A percentile compares a stretch with the other conserved stretches of the same genome.
phyloP scores from a whole-genome alignment of 2,329 filamentous ascomycete genomes.

The Pseudocercospora musae region DNA sequence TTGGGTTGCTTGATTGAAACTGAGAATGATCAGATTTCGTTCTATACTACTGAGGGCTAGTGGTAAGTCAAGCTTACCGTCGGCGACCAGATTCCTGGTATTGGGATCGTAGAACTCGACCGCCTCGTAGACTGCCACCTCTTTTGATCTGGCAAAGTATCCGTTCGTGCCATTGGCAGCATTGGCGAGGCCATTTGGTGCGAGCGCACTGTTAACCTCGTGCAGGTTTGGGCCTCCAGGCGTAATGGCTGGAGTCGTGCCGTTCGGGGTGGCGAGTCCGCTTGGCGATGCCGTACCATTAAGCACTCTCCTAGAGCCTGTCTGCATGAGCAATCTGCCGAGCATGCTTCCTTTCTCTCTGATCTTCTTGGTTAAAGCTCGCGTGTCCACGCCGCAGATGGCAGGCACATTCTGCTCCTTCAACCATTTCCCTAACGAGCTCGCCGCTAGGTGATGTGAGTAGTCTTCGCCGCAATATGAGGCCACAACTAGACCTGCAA shows the following conservation, averaged over 20 bases:
- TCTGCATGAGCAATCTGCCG: constrained; percentile 79
- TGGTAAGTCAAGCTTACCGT: constrained; percentile 64
- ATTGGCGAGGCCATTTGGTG: constrained; percentile 26
- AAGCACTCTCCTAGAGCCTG: constrained; percentile 40
- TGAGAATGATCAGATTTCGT: constrained; percentile 45
- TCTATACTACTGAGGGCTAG: constrained; percentile 25
- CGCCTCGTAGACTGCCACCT: constrained; percentile 60
- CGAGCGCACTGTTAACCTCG: constrained; percentile 26
- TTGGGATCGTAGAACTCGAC: constrained; percentile 92
- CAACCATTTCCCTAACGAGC: constrained; percentile 89
- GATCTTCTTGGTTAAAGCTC: constrained; percentile 90
- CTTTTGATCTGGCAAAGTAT: constrained; percentile 32
- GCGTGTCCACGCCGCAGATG: constrained; percentile 92
- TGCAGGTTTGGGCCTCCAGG: constrained; percentile 36
- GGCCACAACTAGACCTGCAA: constrained; percentile 84
- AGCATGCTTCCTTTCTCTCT: constrained; percentile 94
- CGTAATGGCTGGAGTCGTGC: constrained; percentile 38
- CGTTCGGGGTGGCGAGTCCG: constrained; percentile 29
- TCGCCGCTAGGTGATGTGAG: constrained; percentile 88
- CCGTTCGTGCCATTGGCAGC: constrained; percentile 36
- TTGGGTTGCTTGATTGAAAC: constrained; percentile 87
- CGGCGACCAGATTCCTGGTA: constrained; percentile 83
- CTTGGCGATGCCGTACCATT: constrained; percentile 33
- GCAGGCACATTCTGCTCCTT: constrained; percentile 94
- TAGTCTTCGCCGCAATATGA: constrained; percentile 93